Base-by-base conservation (phyloP, 768 basidiomycete genomes). In the Pisolithus sp. region DNA sequence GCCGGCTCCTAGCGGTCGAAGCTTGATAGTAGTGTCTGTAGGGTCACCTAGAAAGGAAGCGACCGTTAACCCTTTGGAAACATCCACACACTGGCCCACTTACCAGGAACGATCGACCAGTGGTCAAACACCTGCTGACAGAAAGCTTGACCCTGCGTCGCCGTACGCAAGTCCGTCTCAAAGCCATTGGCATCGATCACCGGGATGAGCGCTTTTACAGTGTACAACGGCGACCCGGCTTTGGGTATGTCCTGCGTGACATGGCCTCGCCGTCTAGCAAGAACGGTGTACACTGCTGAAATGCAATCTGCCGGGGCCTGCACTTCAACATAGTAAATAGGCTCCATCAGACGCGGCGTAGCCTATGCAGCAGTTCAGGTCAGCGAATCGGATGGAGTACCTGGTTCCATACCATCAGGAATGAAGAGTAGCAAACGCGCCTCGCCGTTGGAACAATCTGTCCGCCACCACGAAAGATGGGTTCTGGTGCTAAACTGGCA, bases 401-500 rank as follows among this genome's bases (percentile, higher is more conserved):
- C 34, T 34, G 12, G 34, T 28, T 18, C 13, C 84, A 71, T 65
- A 93, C 94, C 88, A 98, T 95, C 54, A 99, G 74, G 80, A 98
- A 98, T 9, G 93, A 96, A 28, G 96, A 98, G 64, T 99, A 99
- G 72, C 96, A 99, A 52, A 98, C 96, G 34, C 96, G 84, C 56
- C 96, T 85, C n/a, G 93, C 93, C 12, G 96, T 97, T 44, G 96
- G 96, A 56, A 99, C 96, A 62, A 99, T 95, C 68, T 98, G 96
- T 53, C 96, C 95, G 53, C 94, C 93, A 31, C 96, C 96, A 36
- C 96, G 87, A 77, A 89, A 97, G 67, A 99, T 99, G 62, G 93
- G 91, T 66, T 98, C 96, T 63, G 85, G 86, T 6, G 96, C 93
- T 24, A 99, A 74, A 58, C 81, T 86, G 7, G 95, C 91, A 62